Evolutionary conservation across 495 filamentous ascomycete genomes (phyloP).

Genomic region (Penicillium alfredii): DNA sequence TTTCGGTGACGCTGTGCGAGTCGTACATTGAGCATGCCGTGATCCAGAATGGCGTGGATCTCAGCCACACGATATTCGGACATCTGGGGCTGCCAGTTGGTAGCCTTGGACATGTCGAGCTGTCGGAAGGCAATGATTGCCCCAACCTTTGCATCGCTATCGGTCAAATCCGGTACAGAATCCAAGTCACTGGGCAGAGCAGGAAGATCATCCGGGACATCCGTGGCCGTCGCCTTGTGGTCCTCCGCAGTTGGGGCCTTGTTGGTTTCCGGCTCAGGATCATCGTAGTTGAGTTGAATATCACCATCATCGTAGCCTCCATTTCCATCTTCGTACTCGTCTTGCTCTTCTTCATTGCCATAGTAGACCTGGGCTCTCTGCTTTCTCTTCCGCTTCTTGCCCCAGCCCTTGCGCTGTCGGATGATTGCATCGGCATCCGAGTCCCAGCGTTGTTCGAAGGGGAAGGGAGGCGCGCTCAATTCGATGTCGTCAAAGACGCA

Average conservation of each 20-base stretch:
- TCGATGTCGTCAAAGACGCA: slow-evolving; percentile 69
- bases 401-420: slow-evolving; percentile 30
- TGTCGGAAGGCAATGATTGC: slow-evolving; percentile 78
- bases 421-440: slow-evolving; percentile 55
- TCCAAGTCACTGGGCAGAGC: slow-evolving; percentile 56
- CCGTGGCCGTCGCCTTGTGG: slow-evolving; percentile 12
- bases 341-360: slow-evolving; percentile 26
- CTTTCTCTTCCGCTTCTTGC: slow-evolving; percentile 52
- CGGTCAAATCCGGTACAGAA: slow-evolving; percentile 47
- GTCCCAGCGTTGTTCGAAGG: slow-evolving; percentile 88
- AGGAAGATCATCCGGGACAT: slow-evolving; percentile 53
- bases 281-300: slow-evolving; percentile 49
- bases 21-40: slow-evolving; percentile 49
- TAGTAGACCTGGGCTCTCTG: slow-evolving; percentile 46
- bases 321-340: slow-evolving; percentile 19
- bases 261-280: slow-evolving; percentile 23
- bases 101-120: slow-evolving; percentile 63
- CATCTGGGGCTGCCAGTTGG: slow-evolving; percentile 72
- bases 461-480: slow-evolving; percentile 77
- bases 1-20: slow-evolving; percentile 65
- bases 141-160: slow-evolving; percentile 50
- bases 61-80: slow-evolving; percentile 61
- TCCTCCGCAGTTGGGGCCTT: slow-evolving; percentile 4
- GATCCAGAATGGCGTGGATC: slow-evolving; percentile 46
- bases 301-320: slow-evolving; percentile 27